Percentiles rank a stretch among this genome's conserved stretches.
phyloP scores from a whole-genome alignment of 2,329 filamentous ascomycete genomes.

The Xylariaceae sp. region DNA sequence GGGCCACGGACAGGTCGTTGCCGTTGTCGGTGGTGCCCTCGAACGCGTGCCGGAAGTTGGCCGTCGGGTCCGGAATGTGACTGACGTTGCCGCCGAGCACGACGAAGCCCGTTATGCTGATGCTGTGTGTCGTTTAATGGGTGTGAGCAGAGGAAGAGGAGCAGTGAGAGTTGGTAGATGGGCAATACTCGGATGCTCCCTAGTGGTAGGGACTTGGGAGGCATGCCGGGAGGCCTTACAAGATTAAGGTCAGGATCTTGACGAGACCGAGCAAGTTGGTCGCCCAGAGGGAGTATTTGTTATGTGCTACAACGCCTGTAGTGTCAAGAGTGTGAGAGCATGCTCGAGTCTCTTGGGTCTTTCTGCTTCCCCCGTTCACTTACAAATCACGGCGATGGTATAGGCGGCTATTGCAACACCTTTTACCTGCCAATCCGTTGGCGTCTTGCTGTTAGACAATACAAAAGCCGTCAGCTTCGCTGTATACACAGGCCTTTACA shows the following conservation, averaged over 20 bases:
- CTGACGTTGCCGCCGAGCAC: slow-evolving; percentile 52
- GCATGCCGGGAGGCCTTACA: no score
- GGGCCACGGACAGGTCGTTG: slow-evolving; percentile 49
- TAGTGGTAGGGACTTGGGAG: no score
- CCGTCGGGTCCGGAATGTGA: slow-evolving; percentile 42
- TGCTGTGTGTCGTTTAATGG: slow-evolving; percentile 20
- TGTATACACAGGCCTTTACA: no score
- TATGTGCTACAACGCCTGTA: slow-evolving; percentile 44
- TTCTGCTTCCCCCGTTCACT: slow-evolving; percentile 20
- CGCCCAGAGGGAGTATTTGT: slow-evolving; percentile 50
- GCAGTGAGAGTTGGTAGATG: no score
- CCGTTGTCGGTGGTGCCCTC: slow-evolving; percentile 39
- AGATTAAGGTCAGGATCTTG: slow-evolving; percentile 58
- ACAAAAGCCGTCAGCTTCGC: neutral
- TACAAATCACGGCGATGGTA: slow-evolving; percentile 51
- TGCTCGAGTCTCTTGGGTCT: neutral
- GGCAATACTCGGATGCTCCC: no score
- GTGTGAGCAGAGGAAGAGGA: no score
- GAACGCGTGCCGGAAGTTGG: slow-evolving; percentile 53
- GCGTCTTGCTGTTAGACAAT: slow-evolving; percentile 19
- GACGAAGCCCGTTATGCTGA: slow-evolving; percentile 55
- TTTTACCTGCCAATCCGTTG: slow-evolving; percentile 59
- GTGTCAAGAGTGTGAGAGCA: neutral
- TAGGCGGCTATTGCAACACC: slow-evolving; percentile 62
- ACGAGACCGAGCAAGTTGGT: slow-evolving; percentile 52